Conservation (phyloP, 139 green algal genomes). For the Chlorella sorokiniana region DNA sequence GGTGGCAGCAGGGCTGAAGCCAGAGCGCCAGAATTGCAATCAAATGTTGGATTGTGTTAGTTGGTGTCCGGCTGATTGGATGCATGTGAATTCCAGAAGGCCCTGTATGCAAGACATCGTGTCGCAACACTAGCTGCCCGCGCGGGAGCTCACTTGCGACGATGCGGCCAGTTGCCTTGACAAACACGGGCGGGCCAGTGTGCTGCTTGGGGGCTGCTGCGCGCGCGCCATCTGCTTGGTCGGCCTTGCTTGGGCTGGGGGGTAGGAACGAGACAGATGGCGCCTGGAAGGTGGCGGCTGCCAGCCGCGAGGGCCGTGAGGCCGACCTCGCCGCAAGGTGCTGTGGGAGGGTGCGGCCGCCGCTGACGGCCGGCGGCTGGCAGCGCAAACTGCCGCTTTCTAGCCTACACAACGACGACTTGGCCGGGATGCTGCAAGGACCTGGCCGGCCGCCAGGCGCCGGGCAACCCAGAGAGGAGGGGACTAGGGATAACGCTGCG, state of each 20-base stretch:
- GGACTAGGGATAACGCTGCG: constrained; percentile 1
- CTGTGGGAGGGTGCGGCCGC: constrained; percentile 20
- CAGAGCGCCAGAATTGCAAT: no score
- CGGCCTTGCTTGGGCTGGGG: neutral
- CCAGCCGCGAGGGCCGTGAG: neutral
- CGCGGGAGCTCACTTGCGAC: constrained; percentile 66
- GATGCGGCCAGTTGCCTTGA: constrained; percentile 76
- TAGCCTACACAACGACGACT: neutral
- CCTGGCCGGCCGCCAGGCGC: no score
- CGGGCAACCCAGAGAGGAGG: no score
- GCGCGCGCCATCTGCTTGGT: neutral
- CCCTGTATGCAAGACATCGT: no score
- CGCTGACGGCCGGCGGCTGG: neutral
- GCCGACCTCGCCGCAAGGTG: constrained; percentile 8
- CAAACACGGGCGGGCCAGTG: constrained; percentile 63
- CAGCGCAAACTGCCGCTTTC: neutral
- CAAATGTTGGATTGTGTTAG: no score
- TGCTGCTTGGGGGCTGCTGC: neutral
- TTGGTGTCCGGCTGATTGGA: no score
- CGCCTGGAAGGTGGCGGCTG: constrained; percentile 20
- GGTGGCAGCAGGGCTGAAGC: neutral
- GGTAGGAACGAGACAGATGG: constrained; percentile 23
- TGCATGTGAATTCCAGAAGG: no score
- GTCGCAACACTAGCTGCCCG: no score
- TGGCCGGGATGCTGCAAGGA: neutral